phyloP scores from a whole-genome alignment of 345 rosid species.

The Abelmoschus esculentus region DNA sequence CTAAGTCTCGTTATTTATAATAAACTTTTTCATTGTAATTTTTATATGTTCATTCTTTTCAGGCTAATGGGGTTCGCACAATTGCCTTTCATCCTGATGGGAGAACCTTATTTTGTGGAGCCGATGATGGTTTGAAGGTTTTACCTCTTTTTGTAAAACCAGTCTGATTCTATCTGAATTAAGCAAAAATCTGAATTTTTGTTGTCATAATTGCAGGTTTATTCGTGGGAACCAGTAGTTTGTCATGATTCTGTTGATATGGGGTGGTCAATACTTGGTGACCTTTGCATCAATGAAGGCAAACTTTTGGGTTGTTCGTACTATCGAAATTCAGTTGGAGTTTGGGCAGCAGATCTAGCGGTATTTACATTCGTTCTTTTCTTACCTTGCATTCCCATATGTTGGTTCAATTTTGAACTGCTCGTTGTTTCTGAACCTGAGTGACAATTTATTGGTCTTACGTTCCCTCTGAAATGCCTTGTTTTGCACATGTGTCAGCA shows the following conservation, averaged over 20 bases:
- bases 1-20: not conserved
- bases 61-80: constrained; percentile 74
- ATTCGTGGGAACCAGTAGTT: constrained; percentile 96
- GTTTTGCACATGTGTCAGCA: constrained; percentile 37
- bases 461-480: constrained; percentile 1
- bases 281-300: constrained; percentile 74
- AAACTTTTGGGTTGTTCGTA: constrained; percentile 87
- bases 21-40: not conserved
- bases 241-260: constrained; percentile 78
- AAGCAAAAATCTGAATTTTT: constrained; percentile 7
- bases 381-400: constrained; percentile 11
- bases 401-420: constrained; percentile 1
- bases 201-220: constrained; percentile 51
- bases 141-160: constrained; percentile 17
- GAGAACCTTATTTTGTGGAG: constrained; percentile 75
- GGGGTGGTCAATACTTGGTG: constrained; percentile 93
- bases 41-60: constrained; percentile 19
- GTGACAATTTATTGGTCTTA: constrained; percentile 7
- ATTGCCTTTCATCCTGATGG: constrained; percentile 88
- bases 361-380: constrained; percentile 30
- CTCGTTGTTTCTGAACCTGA: constrained; percentile 9
- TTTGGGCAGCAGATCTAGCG: constrained; percentile 81
- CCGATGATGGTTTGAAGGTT: constrained; percentile 85
- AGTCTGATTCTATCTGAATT: not conserved
- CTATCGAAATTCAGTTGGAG: constrained; percentile 69